Conservation (phyloP, 306 rosid species). For the Rosa rugosa region DNA sequence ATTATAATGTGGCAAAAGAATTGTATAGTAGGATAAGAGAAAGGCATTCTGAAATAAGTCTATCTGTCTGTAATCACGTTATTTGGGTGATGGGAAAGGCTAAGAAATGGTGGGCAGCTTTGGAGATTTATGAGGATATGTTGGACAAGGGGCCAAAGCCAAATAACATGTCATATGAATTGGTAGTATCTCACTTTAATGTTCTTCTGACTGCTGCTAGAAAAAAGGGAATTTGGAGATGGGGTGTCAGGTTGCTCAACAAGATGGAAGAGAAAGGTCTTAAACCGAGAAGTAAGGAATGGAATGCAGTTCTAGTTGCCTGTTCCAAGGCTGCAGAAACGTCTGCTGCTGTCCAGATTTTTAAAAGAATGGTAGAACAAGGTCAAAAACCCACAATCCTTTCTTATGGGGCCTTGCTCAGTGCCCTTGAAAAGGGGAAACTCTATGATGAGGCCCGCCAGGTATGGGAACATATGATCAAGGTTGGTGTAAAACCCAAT, state of each 20-base stretch:
- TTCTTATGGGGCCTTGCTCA: conserved; percentile 89
- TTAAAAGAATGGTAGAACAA: conserved; percentile 89
- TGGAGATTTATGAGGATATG: conserved; percentile 87
- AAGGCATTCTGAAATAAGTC: conserved; percentile 53
- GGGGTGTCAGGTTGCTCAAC: conserved; percentile 91
- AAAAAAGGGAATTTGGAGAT: conserved; percentile 82
- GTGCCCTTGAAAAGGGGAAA: conserved; percentile 93
- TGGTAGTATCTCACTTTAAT: conserved; percentile 74
- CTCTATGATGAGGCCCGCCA: conserved; percentile 77
- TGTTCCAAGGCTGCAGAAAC: conserved; percentile 94
- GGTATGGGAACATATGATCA: conserved; percentile 91
- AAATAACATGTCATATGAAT: conserved; percentile 79
- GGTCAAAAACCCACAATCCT: conserved; percentile 85
- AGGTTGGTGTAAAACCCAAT: conserved; percentile 76
- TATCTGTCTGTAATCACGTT: conserved; percentile 85
- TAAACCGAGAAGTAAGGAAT: conserved; percentile 80
- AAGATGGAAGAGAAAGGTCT: conserved; percentile 97
- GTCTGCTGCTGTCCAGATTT: conserved; percentile 71
- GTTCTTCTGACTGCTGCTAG: conserved; percentile 76
- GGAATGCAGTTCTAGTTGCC: conserved; percentile 92
- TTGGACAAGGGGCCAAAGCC: conserved; percentile 93
- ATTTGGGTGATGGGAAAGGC: conserved; percentile 98
- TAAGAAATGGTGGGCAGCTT: conserved; percentile 96
- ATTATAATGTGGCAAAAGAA: conserved; percentile 71
- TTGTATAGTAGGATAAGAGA: conserved; percentile 71